Evolutionary conservation across 2,329 filamentous ascomycete species (phyloP).

Genomic region (Colletotrichum godetiae): DNA sequence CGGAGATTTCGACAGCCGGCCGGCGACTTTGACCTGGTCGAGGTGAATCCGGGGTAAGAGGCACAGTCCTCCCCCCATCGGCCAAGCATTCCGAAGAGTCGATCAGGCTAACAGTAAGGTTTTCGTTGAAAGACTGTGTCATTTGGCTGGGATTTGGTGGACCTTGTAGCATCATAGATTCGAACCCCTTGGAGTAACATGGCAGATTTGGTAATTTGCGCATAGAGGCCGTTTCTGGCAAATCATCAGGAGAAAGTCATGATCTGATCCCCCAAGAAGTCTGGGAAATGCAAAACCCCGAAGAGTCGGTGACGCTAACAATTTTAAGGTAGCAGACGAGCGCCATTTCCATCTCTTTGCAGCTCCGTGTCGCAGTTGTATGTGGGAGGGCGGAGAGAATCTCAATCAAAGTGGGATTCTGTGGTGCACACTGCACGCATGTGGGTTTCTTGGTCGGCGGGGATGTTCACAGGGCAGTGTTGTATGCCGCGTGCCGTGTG

Average conservation of each 20-base stretch:
- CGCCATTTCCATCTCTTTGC: neutral
- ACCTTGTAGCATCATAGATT: neutral
- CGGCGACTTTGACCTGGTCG: conserved; percentile 12
- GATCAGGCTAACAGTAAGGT: neutral
- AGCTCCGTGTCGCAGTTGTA: neutral
- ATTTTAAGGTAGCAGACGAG: neutral
- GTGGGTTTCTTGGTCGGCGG: neutral
- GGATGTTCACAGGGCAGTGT: neutral
- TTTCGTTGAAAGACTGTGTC: neutral
- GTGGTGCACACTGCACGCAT: neutral
- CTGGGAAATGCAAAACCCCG: neutral
- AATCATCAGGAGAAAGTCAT: neutral
- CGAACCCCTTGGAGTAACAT: neutral
- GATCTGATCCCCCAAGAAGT: neutral
- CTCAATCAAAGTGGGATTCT: neutral
- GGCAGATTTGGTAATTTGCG: neutral
- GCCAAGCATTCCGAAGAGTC: neutral
- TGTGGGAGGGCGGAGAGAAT: neutral
- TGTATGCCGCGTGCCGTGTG: conserved; percentile 4
- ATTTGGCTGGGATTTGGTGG: neutral
- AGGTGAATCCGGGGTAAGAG: conserved; percentile 20
- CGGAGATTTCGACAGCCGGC: conserved; percentile 10
- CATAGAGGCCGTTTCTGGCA: neutral
- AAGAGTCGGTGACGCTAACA: conserved; percentile 32
- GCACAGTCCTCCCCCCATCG: conserved; percentile 12